phyloP scores from a whole-genome alignment of 2,329 filamentous ascomycete genomes.

The Aspergillus clavatus region DNA sequence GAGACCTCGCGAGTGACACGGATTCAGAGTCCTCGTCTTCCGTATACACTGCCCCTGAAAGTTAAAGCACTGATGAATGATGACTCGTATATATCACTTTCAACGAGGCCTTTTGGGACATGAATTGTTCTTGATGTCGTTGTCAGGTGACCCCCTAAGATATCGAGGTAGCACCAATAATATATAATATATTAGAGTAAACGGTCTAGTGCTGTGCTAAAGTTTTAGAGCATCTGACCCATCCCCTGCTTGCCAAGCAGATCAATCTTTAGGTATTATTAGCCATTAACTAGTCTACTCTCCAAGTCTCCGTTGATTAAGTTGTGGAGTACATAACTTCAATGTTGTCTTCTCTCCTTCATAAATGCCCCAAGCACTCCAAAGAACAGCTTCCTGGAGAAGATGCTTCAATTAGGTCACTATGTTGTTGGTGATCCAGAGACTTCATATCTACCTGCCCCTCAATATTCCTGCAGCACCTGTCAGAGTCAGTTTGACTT shows the following conservation, averaged over 20 bases:
- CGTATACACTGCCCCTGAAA: slow-evolving; percentile 24
- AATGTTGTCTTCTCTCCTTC: background rate
- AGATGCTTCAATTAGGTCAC: background rate
- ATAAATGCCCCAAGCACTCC: background rate
- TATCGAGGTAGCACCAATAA: no score
- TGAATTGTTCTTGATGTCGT: no score
- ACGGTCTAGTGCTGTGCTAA: no score
- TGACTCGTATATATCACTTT: background rate
- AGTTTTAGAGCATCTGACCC: no score
- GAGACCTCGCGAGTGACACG: background rate
- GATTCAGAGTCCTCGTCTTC: slow-evolving; percentile 22
- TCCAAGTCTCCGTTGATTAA: no score
- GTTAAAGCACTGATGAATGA: background rate
- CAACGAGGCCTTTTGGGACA: no score
- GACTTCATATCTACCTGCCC: background rate
- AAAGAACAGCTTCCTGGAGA: background rate
- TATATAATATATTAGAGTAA: no score
- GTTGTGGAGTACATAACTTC: no score
- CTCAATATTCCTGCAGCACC: slow-evolving; percentile 15
- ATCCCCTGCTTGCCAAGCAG: no score
- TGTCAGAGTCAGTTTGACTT: background rate
- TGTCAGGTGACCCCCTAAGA: no score
- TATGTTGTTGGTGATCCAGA: background rate
- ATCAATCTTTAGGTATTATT: no score
- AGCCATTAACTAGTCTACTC: no score